Conservation (phyloP, 1,284 basidiomycete genomes). For the Ganoderma boninense region DNA sequence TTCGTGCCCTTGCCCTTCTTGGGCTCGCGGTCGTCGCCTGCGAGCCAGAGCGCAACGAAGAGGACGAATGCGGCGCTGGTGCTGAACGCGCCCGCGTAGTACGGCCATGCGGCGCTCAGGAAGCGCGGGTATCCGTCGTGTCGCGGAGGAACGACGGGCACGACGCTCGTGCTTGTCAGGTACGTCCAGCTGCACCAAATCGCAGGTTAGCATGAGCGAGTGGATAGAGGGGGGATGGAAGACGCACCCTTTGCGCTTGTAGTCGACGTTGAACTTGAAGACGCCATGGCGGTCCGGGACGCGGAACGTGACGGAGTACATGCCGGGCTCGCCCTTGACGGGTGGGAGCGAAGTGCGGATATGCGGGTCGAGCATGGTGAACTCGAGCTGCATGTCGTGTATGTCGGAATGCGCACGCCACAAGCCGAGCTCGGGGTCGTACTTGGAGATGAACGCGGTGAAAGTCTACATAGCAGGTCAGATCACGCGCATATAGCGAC, state of each 20-base stretch:
- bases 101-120: constrained; percentile 94
- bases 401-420: constrained; percentile 82
- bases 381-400: constrained; percentile 90
- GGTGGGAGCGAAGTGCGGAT: constrained; percentile 78
- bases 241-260: constrained; percentile 86
- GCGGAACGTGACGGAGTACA: constrained; percentile 83
- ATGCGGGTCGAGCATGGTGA: constrained; percentile 98
- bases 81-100: constrained; percentile 90
- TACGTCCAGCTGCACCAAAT: constrained; percentile 65
- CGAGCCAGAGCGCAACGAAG: constrained; percentile 88
- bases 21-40: constrained; percentile 68
- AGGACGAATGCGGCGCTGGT: constrained; percentile 86
- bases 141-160: constrained; percentile 90
- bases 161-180: constrained; percentile 77
- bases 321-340: constrained; percentile 61
- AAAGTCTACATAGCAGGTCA: constrained; percentile 62
- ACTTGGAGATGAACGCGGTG: constrained; percentile 75
- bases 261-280: constrained; percentile 93
- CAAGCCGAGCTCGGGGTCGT: constrained; percentile 56
- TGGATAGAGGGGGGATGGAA: background rate
- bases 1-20: constrained; percentile 46
- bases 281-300: constrained; percentile 97
- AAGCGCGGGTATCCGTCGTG: constrained; percentile 97
- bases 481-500: constrained; percentile 18
- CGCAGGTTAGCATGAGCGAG: background rate